These are phyloP conservation scores for Suhomyces bolitotheri DNA, from an alignment of 1,139 yeast species.

Conservation along the genomic window DNA sequence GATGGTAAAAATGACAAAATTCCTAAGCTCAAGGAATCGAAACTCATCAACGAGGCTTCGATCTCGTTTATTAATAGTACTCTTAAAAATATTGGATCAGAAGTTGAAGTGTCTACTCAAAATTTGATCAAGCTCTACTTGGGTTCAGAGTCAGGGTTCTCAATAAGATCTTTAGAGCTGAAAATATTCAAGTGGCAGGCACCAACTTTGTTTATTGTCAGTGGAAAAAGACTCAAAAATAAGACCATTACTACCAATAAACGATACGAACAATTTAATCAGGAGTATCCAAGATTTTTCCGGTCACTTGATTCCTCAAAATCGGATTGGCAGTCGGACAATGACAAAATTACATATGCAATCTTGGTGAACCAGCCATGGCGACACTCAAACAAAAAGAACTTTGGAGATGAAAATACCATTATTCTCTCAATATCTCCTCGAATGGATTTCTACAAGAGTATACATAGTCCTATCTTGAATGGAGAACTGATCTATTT, in stretches of 20 bases:
- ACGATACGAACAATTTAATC: conserved; percentile 51
- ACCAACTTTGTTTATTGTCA: conserved; percentile 69
- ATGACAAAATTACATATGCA: conserved; percentile 55
- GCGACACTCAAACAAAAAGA: conserved; percentile 68
- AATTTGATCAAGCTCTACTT: conserved; percentile 64
- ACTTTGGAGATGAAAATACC: conserved; percentile 64
- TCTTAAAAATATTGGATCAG: conserved; percentile 21
- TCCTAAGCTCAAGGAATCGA: conserved; percentile 32
- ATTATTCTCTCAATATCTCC: conserved; percentile 68
- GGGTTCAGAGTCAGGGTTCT: conserved; percentile 79
- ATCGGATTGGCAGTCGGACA: conserved; percentile 36
- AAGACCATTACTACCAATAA: conserved; percentile 45
- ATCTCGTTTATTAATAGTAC: conserved; percentile 44
- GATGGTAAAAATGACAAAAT: neutral
- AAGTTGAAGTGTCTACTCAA: conserved; percentile 28
- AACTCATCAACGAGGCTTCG: conserved; percentile 41
- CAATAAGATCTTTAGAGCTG: conserved; percentile 81
- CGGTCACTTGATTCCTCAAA: conserved; percentile 31
- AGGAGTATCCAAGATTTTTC: conserved; percentile 53
- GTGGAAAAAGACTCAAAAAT: conserved; percentile 57
- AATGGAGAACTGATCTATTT: conserved; percentile 53
- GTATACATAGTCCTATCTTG: conserved; percentile 33
- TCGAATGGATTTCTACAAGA: conserved; percentile 53
- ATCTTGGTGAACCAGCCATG: conserved; percentile 70
- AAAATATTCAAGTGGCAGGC: conserved; percentile 90